Percentiles rank a stretch among this genome's conserved stretches.
phyloP scores from a whole-genome alignment of 768 basidiomycete genomes.

The Boletus pseudo-olivaceus region DNA sequence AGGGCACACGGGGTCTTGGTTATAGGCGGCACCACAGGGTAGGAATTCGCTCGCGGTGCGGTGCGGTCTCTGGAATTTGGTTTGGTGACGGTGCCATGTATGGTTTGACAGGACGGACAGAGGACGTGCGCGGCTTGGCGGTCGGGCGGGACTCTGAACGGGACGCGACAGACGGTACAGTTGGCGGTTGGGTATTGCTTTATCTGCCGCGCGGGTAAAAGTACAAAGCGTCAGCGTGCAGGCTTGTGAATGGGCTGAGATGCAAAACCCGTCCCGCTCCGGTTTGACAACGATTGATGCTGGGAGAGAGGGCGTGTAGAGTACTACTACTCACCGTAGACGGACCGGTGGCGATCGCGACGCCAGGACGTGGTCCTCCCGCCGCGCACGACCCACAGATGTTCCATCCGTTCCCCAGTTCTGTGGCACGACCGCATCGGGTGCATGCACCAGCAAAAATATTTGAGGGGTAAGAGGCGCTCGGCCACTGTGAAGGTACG shows the following conservation, averaged over 20 bases:
- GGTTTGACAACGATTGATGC: neutral
- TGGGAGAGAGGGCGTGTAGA: neutral
- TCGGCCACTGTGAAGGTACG: neutral
- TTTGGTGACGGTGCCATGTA: neutral
- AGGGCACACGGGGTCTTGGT: neutral
- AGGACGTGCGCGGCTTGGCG: neutral
- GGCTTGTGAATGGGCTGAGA: neutral
- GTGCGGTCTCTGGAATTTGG: neutral
- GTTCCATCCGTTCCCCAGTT: neutral
- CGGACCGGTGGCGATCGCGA: neutral
- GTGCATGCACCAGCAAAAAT: neutral
- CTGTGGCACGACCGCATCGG: neutral
- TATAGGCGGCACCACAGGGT: neutral
- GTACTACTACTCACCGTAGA: neutral
- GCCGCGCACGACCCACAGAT: neutral
- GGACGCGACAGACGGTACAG: slow-evolving; percentile 6
- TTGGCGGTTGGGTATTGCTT: neutral
- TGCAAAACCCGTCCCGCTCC: neutral
- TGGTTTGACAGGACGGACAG: slow-evolving; percentile 13
- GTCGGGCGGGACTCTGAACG: neutral
- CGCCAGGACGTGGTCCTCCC: neutral
- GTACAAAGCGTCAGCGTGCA: neutral
- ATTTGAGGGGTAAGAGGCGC: neutral
- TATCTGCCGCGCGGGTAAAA: neutral
- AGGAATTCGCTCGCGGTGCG: neutral